Evolutionary conservation across 2,329 filamentous ascomycete species (phyloP).

Genomic region (Xylariales sp.): DNA sequence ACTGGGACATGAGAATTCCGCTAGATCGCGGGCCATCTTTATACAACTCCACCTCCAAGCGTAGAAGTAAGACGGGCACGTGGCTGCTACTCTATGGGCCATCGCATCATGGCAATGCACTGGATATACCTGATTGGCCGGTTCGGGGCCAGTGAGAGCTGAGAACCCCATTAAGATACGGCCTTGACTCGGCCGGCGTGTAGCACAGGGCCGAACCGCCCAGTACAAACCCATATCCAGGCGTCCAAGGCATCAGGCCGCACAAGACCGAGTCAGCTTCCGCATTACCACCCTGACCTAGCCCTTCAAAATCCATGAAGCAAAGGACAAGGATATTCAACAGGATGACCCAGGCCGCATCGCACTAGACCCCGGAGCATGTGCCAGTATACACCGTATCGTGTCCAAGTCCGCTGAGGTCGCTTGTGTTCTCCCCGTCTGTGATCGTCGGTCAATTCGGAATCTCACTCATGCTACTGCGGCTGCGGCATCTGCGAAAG

Average conservation of each 20-base stretch:
- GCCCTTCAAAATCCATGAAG: background rate
- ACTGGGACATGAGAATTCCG: slow-evolving; percentile 11
- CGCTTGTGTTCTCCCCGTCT: too few species aligned
- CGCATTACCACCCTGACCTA: background rate
- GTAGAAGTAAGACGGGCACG: slow-evolving; percentile 15
- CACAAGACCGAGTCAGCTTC: background rate
- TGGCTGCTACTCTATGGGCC: slow-evolving; percentile 17
- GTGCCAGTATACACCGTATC: too few species aligned
- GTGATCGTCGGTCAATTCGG: too few species aligned
- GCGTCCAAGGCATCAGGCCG: background rate
- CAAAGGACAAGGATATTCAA: background rate
- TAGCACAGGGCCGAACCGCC: slow-evolving; percentile 15
- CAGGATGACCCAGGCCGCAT: too few species aligned
- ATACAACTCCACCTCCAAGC: slow-evolving; percentile 14
- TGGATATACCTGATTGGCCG: slow-evolving; percentile 16
- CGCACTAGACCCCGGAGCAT: too few species aligned
- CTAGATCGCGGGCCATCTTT: slow-evolving; percentile 16
- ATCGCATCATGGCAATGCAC: slow-evolving; percentile 10
- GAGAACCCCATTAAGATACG: slow-evolving; percentile 5
- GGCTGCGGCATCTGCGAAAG: slow-evolving; percentile 55
- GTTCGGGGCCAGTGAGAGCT: slow-evolving; percentile 11
- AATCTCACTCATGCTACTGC: slow-evolving; percentile 42
- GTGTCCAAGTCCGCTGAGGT: too few species aligned
- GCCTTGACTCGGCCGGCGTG: slow-evolving; percentile 13
- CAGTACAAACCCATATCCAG: slow-evolving; percentile 1